These are phyloP conservation scores for Cutaneotrichosporon sp. DNA, from an alignment of 1,284 basidiomycete species.

Conservation along the genomic window DNA sequence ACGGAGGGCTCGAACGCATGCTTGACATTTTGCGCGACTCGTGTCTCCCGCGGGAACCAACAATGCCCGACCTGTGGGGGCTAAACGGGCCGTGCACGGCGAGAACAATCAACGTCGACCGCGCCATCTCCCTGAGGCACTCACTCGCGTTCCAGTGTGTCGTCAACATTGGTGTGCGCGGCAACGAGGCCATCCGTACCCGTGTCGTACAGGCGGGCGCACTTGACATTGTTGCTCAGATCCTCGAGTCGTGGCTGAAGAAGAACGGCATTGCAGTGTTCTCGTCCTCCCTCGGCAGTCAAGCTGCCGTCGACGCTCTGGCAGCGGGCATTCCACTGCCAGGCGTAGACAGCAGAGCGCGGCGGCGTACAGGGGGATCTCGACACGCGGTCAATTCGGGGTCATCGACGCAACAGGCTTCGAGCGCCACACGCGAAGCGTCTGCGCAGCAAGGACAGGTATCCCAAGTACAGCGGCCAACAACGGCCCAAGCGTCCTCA, in stretches of 20 bases:
- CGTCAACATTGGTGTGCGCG: slow-evolving; percentile 94
- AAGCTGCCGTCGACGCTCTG: slow-evolving; percentile 59
- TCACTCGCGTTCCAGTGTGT: slow-evolving; percentile 93
- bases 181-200: slow-evolving; percentile 85
- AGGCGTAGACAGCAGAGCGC: slow-evolving; percentile 16
- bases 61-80: slow-evolving; percentile 46
- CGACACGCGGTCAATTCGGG: neutral
- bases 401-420: neutral
- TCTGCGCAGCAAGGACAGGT: too few relatives aligned
- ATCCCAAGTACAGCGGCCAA: neutral
- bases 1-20: slow-evolving; percentile 92
- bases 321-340: slow-evolving; percentile 49
- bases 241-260: slow-evolving; percentile 86
- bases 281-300: slow-evolving; percentile 49
- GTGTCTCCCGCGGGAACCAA: slow-evolving; percentile 48
- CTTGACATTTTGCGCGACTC: slow-evolving; percentile 88
- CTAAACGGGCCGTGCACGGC: slow-evolving; percentile 47
- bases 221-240: slow-evolving; percentile 87
- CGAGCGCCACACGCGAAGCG: too few relatives aligned
- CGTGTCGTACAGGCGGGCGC: slow-evolving; percentile 95
- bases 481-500: neutral
- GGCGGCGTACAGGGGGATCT: neutral
- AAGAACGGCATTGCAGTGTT: slow-evolving; percentile 59
- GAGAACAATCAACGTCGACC: slow-evolving; percentile 58
- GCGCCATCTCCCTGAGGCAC: slow-evolving; percentile 77